Base-by-base conservation (phyloP, 805 yeast species). In the Naumovozyma baii region DNA sequence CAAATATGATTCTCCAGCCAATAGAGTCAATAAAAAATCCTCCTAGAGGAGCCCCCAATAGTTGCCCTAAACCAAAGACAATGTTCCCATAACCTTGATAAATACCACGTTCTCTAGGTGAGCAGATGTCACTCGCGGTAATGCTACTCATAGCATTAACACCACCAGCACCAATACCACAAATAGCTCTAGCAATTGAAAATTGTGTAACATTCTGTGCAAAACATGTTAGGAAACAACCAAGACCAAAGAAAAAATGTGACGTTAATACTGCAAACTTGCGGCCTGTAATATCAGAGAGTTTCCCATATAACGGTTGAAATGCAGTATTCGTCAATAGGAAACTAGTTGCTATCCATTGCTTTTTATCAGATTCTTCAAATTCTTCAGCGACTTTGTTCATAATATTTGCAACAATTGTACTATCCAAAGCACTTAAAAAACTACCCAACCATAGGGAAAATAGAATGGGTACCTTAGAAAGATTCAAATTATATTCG, bases 161-260 rank as follows among this genome's bases (percentile, higher is more conserved):
- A 1, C 95, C 95, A 4, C 94, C 92, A n/a, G 94, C 95, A 10
- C 95, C 95, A 40, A 83, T 72, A 15, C 96, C 96, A 18, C 94
- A 78, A 37, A 86, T 67, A 44, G 84, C 76, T 50, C 85, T 66
- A 3, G 82, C 82, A 20, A 73, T 44, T 51, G 73, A 53, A 59
- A 76, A 59, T 36, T 59, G 55, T n/a, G 53, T 47, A 22, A 63
- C 53, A 37, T 50, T 51, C 15, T 46, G 46, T 3, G 67, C 55
- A 34, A 57, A 48, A 38, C 63, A 61, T 16, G 76, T 72, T 18
- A 72, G 40, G 13, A 66, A 46, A 50, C 75, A 70, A 15, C 78
- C 77, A 12, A 70, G 14, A 3, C 63, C 70, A 46, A 74, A 73
- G 40, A 66, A 49, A 13, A 58, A 41, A 28, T 66, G 62, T 18